phyloP scores from a whole-genome alignment of 2,329 filamentous ascomycete genomes.

The Neonectria magnoliae region DNA sequence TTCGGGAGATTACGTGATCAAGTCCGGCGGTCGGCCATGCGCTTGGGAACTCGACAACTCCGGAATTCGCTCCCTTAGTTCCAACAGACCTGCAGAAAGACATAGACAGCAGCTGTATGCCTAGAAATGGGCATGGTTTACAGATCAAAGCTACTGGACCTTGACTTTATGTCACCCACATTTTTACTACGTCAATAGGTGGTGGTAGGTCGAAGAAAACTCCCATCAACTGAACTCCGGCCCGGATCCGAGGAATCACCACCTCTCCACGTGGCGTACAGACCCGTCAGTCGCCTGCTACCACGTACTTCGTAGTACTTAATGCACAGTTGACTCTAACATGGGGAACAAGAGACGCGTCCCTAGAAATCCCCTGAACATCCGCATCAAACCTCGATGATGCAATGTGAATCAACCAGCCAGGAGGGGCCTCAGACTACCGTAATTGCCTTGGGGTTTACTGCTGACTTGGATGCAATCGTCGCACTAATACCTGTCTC shows the following conservation, averaged over 20 bases:
- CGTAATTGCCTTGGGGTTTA: neutral
- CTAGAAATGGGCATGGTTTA: neutral
- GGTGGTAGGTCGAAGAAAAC: neutral
- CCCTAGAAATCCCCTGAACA: neutral
- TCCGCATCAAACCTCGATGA: neutral
- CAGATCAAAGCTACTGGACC: neutral
- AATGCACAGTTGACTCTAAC: too few species aligned
- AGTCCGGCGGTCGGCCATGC: constrained; percentile 6
- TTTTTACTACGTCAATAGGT: neutral
- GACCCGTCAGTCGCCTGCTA: neutral
- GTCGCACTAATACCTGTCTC: neutral
- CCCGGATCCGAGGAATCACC: neutral
- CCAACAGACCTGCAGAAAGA: neutral
- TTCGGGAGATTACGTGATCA: constrained; percentile 29
- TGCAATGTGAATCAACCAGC: neutral
- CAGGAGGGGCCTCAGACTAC: neutral
- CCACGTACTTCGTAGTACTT: neutral
- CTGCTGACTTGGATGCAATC: neutral
- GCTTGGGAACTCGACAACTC: neutral
- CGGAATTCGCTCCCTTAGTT: too few species aligned
- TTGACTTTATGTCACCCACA: too few species aligned
- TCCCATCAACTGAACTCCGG: neutral
- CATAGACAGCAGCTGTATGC: neutral
- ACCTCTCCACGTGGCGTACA: neutral
- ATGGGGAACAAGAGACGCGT: too few species aligned